Evolutionary conservation across 495 filamentous ascomycete species (phyloP), one percentile per base, ranked within the genome.

Genomic region (Aspergillus heteromorphus): DNA sequence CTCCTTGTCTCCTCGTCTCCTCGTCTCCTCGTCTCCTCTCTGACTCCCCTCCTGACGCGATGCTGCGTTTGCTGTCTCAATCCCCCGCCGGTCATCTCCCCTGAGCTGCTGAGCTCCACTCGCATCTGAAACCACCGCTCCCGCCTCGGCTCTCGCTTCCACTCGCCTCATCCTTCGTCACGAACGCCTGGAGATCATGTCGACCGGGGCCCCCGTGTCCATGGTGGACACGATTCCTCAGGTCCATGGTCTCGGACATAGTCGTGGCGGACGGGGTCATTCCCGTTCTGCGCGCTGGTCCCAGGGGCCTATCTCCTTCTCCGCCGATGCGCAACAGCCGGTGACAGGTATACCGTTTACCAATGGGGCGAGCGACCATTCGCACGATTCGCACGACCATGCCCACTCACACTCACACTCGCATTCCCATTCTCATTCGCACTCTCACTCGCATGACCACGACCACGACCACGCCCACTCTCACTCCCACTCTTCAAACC

Each of bases 191-290:
- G n/a, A 55, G 56, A 72, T 23, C 51, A 77, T 77, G 74, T 73
- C 71, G 48, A 67, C 66, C 57, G 70, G 69, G 60, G 51, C 62
- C 48, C 56, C 66, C 55, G 63, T 64, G 51, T 64, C 62, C 52
- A 63, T 49, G 43, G 64, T 64, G 65, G 66, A 73, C 56, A 56
- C 65, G 29, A 57, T 65, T 42, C 57, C 62, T 34, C 61, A 61
- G 58, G 62, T 59, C 49, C 65, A 73, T 55, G 50, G 58, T 16
- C 65, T 68, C 40, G 60, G 68, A 19, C 70, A 75, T 40, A 66
- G 64, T 59, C 68, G 68, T 20, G 54, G 67, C 23, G 7, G 23
- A 31, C 73, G 67, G 30, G 73, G 73, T n/a, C 74, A 75, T 52
- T 65, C 63, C 53, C 70, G 74, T 45, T 72, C 70, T 31, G 59